A percentile compares a stretch with the other conserved stretches of the same genome.
phyloP scores from a whole-genome alignment of 805 yeast genomes.

The Teunomyces panamensis region DNA sequence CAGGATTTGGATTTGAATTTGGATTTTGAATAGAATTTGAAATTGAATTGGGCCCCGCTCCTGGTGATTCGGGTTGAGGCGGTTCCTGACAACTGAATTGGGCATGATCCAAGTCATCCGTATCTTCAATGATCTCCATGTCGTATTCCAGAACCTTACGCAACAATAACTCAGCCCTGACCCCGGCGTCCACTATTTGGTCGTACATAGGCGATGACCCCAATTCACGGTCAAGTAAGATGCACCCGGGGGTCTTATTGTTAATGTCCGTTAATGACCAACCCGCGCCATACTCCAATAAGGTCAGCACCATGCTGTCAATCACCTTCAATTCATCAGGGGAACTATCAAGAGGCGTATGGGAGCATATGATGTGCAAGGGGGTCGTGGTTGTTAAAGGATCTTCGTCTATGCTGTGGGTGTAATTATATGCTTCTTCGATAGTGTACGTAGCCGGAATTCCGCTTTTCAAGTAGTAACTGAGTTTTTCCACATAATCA shows the following conservation, averaged over 20 bases:
- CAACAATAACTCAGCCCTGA: constrained; percentile 78
- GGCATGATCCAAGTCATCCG: constrained; percentile 25
- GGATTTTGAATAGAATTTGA: background rate
- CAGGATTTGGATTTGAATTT: background rate
- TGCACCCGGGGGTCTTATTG: constrained; percentile 82
- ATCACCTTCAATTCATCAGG: constrained; percentile 46
- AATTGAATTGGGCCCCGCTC: background rate
- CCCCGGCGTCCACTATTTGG: constrained; percentile 77
- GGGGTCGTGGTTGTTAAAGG: constrained; percentile 66
- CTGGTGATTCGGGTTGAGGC: background rate
- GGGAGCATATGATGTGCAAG: constrained; percentile 63
- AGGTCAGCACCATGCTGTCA: constrained; percentile 52
- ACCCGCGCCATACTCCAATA: constrained; percentile 87
- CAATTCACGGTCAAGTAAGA: constrained; percentile 54
- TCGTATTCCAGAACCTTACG: constrained; percentile 65
- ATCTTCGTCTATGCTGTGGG: constrained; percentile 33
- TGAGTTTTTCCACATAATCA: constrained; percentile 45
- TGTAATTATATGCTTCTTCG: constrained; percentile 67
- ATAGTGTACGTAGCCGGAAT: constrained; percentile 81
- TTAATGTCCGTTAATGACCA: constrained; percentile 79
- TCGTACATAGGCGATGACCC: constrained; percentile 39
- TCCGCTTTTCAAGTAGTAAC: constrained; percentile 52
- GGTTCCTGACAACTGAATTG: constrained; percentile 11
- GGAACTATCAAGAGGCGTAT: constrained; percentile 45
- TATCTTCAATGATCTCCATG: constrained; percentile 56